Base-by-base conservation (phyloP, 2,329 filamentous ascomycete species). In the Alternaria arborescens region DNA sequence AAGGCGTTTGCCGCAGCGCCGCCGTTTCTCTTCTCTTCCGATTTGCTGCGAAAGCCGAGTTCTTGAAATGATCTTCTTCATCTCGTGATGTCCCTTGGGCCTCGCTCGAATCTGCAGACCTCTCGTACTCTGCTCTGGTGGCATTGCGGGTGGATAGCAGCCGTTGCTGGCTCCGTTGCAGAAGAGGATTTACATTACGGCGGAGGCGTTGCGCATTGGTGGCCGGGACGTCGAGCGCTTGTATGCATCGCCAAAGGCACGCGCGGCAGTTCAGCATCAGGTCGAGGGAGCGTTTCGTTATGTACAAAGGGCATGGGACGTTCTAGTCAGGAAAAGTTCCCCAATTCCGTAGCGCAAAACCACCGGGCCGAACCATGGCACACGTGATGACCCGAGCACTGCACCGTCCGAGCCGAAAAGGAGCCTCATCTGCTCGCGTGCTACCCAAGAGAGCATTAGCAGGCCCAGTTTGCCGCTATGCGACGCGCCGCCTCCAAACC, bases 251-350 rank as follows among this genome's bases (percentile, higher is more conserved):
- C 71, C 77, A 72, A 51, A 80, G 74, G 71, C 81, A 82, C 64
- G 78, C 76, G 62, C 76, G 78, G 65, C 81, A 83, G 52, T 79
- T 79, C 60, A 82, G 75, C 82, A 83, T 83, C 53, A 67, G 61
- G 46, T 52, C 47, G 58, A 60, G 62, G 11, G n/a, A 52, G 64
- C 53, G 59, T 44, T 44, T 58, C 18, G 64, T 60, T 55, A 44
- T 62, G 52, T 62, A 52, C 52, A 57, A 47, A 50, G 40, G 41
- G 43, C 41, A 47, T 58, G 58, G 48, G 55, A 53, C 43, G 38
- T 54, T 50, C 56, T 57, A 47, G 40, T 51, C 28, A 56, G 59
- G 62, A 70, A 70, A 71, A 65, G 58, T 64, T 62, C 18, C 60
- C 54, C 54, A 58, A 46, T 51, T 36, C 55, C 38, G 50, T 54